Evolutionary conservation across 352 stramenopile genomes (phyloP).

Genomic region (Lagenidium sp.): DNA sequence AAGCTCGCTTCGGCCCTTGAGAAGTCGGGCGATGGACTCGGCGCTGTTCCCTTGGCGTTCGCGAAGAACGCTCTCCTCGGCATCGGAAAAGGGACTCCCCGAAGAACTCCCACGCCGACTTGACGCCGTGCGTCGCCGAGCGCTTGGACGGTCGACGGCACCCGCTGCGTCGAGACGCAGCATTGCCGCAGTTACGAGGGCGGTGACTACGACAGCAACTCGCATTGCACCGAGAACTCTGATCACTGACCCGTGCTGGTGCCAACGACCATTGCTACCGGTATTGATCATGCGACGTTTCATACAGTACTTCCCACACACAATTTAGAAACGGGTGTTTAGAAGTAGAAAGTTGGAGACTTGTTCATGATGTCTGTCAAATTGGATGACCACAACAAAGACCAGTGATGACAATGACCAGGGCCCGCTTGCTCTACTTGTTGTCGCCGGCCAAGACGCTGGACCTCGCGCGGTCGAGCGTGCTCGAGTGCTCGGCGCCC

Average conservation of each 20-base stretch:
- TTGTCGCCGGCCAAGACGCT: conserved; percentile 89
- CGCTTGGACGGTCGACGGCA: conserved; percentile 6
- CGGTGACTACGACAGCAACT: too few species aligned
- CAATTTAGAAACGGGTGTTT: too few species aligned
- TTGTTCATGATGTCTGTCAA: neutral
- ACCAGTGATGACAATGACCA: conserved; percentile 1
- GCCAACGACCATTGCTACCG: too few species aligned
- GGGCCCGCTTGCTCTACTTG: conserved; percentile 54
- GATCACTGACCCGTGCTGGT: too few species aligned
- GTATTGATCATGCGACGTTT: too few species aligned
- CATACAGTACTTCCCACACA: too few species aligned
- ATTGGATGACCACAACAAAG: neutral
- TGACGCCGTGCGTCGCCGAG: neutral
- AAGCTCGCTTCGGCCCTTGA: conserved; percentile 22
- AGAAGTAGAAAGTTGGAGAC: too few species aligned
- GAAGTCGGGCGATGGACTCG: conserved; percentile 20
- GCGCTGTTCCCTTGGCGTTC: conserved; percentile 27
- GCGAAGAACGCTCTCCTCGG: conserved; percentile 40
- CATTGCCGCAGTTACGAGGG: too few species aligned
- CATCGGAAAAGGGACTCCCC: conserved; percentile 33
- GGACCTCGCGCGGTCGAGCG: conserved; percentile 33
- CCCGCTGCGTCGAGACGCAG: too few species aligned
- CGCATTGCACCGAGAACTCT: too few species aligned
- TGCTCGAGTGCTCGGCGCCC: conserved; percentile 28
- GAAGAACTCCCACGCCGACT: conserved; percentile 4